Base-by-base conservation (phyloP, 441 rosid species). In the Macaranga tanarius region DNA sequence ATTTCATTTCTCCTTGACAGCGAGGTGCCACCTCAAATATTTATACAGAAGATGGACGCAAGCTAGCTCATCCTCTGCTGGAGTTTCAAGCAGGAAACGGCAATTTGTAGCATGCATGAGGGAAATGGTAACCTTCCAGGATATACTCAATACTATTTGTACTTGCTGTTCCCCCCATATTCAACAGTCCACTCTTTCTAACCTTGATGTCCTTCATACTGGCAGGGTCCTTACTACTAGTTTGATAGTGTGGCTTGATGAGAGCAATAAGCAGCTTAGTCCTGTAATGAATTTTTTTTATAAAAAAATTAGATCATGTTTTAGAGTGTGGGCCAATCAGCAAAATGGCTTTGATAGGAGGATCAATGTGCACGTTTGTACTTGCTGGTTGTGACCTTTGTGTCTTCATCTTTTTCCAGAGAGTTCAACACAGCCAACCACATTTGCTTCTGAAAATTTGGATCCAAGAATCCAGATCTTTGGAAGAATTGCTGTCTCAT, bases 21-120 rank as follows among this genome's bases (percentile, higher is more conserved):
- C 67, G 95, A 86, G 79, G 83, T 72, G n/a, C 69, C 86, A 55
- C 88, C 97, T 62, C 78, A 84, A 70, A 81, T 91, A 68, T 84
- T 80, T 51, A 59, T 95, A 66, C 81, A 84, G 77, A 84, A 79
- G 75, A 69, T 78, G 74, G 84, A 87, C 65, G 83, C 63, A 45
- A 60, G 73, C 62, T 38, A 25, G 65, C 15, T 71, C 61, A 31
- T 62, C 66, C 71, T 28, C 74, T 47, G 45, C 79, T 65, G 67
- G 63, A 57, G 61, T 40, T 66, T 51, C 59, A 52, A 62, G 51
- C 25, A 17, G 45, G 50, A 48, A 45, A 26, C 50, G 34, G n/a
- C 19, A 3, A 26, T 26, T 52, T 47, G 34, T 19, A 51, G 16
- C 9, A n/a, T 20, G 40, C 57, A 25, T 17, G 28, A 31, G 13